These are phyloP conservation scores for Angophora floribunda DNA, from an alignment of 345 rosid genomes.

Conservation along the genomic window DNA sequence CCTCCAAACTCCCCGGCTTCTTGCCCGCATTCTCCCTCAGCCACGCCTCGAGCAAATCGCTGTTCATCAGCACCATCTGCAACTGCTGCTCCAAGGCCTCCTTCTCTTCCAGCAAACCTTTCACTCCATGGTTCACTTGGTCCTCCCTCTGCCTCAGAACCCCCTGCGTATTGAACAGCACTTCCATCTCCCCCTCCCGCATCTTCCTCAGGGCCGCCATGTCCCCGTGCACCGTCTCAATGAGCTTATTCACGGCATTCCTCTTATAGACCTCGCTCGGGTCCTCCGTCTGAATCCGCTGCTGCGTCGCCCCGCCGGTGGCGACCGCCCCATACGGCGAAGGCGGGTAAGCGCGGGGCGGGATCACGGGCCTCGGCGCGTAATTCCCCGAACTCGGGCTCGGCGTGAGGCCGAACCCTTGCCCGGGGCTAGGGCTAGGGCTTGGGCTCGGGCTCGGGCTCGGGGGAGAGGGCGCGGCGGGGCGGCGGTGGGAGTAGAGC, in stretches of 20 bases:
- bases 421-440: background rate
- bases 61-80: slow-evolving; percentile 73
- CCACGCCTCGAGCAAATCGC: slow-evolving; percentile 61
- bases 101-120: slow-evolving; percentile 65
- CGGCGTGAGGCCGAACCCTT: slow-evolving; percentile 8
- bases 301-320: background rate
- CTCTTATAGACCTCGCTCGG: slow-evolving; percentile 61
- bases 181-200: slow-evolving; percentile 79
- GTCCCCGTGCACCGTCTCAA: slow-evolving; percentile 59
- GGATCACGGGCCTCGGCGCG: slow-evolving; percentile 4
- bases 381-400: slow-evolving; percentile 13
- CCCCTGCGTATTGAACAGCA: slow-evolving; percentile 54
- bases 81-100: slow-evolving; percentile 76
- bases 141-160: slow-evolving; percentile 57
- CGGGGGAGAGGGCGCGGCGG: slow-evolving; percentile 9
- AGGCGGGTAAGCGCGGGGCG: slow-evolving; percentile 38
- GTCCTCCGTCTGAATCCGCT: slow-evolving; percentile 46
- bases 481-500: slow-evolving; percentile 73
- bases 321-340: slow-evolving; percentile 37
- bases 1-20: slow-evolving; percentile 22
- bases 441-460: slow-evolving; percentile 2
- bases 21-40: slow-evolving; percentile 55
- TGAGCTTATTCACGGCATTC: slow-evolving; percentile 63
- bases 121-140: slow-evolving; percentile 43
- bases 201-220: slow-evolving; percentile 41